phyloP scores from a whole-genome alignment of 345 rosid genomes.

The Citrus glauca region DNA sequence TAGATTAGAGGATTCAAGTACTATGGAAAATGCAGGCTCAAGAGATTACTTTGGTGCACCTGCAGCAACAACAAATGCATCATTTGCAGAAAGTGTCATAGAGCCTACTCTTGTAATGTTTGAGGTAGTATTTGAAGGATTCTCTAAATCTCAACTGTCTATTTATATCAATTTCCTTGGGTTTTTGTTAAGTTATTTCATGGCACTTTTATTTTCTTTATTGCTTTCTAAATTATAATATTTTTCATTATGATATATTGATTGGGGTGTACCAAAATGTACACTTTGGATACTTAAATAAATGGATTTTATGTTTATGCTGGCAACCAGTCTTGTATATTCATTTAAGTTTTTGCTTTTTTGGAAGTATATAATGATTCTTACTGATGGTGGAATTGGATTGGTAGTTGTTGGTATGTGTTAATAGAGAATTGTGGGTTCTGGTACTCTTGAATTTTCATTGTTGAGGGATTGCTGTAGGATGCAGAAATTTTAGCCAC shows the following conservation, averaged over 20 bases:
- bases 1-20: constrained; percentile 44
- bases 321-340: background rate
- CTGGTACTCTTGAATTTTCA: background rate
- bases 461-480: background rate
- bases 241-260: background rate
- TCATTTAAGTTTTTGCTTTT: background rate
- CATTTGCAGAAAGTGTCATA: constrained; percentile 73
- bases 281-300: background rate
- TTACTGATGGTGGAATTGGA: background rate
- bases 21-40: constrained; percentile 36
- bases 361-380: background rate
- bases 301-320: background rate
- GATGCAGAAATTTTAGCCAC: background rate
- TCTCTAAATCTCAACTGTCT: constrained; percentile 5
- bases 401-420: background rate
- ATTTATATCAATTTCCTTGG: background rate
- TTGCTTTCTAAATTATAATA: background rate
- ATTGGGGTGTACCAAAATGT: background rate
- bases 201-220: background rate
- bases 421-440: background rate
- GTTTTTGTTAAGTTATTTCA: background rate
- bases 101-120: constrained; percentile 96
- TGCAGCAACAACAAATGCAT: constrained; percentile 55
- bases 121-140: constrained; percentile 54
- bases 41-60: constrained; percentile 46